Evolutionary conservation across 352 stramenopile species (phyloP), one percentile per base, ranked within the genome.

Genomic region (Hyaloperonospora arabidopsidis): DNA sequence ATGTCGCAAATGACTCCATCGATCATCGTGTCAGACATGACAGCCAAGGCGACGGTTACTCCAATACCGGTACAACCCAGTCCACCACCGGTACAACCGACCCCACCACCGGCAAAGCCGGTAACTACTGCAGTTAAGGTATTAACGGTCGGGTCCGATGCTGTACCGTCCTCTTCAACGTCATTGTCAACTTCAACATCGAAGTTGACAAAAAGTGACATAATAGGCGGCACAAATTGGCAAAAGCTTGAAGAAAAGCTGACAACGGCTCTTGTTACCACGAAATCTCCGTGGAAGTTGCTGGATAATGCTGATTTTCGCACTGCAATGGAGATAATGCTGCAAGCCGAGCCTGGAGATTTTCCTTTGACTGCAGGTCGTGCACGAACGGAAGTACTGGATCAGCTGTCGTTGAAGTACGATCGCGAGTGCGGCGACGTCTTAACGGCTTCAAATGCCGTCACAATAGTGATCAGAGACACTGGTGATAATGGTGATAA

Each of bases 261-360:
- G 15, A 70, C 67, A 13, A 47, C 49, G 22, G 67, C 67, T 25
- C n/a, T 75, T 36, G 47, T 75, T 23, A 41, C 59, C 0, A 60
- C 48, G 0, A 53, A 55, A 6, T 35, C 57, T 1, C 63, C 63
- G 0, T 75, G 63, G 63, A 50, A 28, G 2, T 49, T 75, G 19
- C 23, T 75, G 12, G 67, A 75, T 45, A 64, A 70, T 36, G 18
- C n/a, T 10, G 21, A 58, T 4, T 75, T 75, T 48, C 56, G 41
- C 22, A 43, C 65, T 17, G 67, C 63, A 0, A 61, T 75, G 47
- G 45, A 55, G 17, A 44, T 39, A 7, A 23, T 75, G 23, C 49
- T 43, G 18, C 46, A 55, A 6, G 17, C 50, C 8, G 25, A 29
- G 3, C 49, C 46, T 4, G 29, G n/a, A 17, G 56, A 59, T 18